These are phyloP conservation scores for Lasiodiplodia theobromae DNA, from an alignment of 2,329 filamentous ascomycete genomes.

Conservation along the genomic window DNA sequence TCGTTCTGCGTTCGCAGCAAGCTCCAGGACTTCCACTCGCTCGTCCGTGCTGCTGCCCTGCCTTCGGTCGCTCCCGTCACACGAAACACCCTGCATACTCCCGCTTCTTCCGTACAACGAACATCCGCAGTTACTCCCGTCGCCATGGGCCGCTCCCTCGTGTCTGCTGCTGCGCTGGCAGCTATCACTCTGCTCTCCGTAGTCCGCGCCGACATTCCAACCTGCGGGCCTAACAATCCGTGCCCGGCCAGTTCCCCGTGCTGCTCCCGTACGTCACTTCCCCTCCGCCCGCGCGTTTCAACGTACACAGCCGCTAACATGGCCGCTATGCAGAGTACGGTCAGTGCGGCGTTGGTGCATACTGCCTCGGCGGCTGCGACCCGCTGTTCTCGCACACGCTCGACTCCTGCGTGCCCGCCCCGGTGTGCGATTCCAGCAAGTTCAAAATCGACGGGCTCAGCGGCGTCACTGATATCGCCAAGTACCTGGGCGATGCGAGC, in stretches of 20 bases:
- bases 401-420: constrained; percentile 83
- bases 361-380: constrained; percentile 95
- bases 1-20: not conserved
- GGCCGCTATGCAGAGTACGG: constrained; percentile 73
- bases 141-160: constrained; percentile 28
- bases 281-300: constrained; percentile 39
- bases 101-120: constrained; percentile 2
- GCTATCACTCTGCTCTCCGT: constrained; percentile 36
- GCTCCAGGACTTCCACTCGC: constrained; percentile 8
- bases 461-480: constrained; percentile 72
- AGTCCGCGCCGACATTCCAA: constrained; percentile 39
- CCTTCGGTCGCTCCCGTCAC: constrained; percentile 3
- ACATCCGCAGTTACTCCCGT: constrained; percentile 16
- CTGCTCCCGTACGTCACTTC: constrained; percentile 46
- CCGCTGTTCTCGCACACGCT: constrained; percentile 82
- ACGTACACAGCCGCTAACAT: not conserved
- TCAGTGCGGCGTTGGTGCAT: constrained; percentile 90
- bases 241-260: constrained; percentile 69
- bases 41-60: constrained; percentile 16
- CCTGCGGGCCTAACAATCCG: constrained; percentile 57
- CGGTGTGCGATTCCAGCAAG: constrained; percentile 77
- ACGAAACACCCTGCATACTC: not conserved
- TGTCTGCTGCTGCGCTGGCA: constrained; percentile 28
- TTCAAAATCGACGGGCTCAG: constrained; percentile 78
- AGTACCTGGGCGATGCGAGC: constrained; percentile 85